Conservation (phyloP, 2,329 filamentous ascomycete species). For the Acrodontium crateriforme region DNA sequence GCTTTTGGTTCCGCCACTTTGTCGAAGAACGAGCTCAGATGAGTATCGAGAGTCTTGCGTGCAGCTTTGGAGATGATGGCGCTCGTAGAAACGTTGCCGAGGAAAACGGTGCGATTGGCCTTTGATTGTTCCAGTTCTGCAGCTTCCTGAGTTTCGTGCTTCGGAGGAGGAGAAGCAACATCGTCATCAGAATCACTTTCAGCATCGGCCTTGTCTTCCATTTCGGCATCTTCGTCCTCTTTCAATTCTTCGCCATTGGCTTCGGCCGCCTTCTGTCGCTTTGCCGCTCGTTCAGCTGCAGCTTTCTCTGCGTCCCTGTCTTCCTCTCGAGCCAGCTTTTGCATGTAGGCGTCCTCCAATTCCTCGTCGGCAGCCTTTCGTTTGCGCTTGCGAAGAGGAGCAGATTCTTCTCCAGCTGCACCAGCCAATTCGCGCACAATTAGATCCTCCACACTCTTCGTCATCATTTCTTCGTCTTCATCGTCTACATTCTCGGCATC, state of each 20-base stretch:
- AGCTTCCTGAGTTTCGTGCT: slow-evolving; percentile 35
- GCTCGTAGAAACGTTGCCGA: slow-evolving; percentile 75
- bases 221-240: slow-evolving; percentile 13
- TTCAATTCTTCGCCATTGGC: slow-evolving; percentile 10
- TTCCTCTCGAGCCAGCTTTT: slow-evolving; percentile 42
- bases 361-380: slow-evolving; percentile 40
- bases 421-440: slow-evolving; percentile 10
- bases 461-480: slow-evolving; percentile 5
- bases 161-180: slow-evolving; percentile 42
- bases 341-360: slow-evolving; percentile 56
- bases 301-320: slow-evolving; percentile 15
- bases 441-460: slow-evolving; percentile 7
- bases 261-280: slow-evolving; percentile 16
- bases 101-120: slow-evolving; percentile 77
- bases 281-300: slow-evolving; percentile 16
- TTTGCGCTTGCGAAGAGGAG: slow-evolving; percentile 41
- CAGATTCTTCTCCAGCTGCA: slow-evolving; percentile 11
- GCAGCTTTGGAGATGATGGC: slow-evolving; percentile 71
- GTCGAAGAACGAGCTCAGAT: slow-evolving; percentile 63
- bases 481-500: slow-evolving; percentile 19
- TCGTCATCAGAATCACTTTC: slow-evolving; percentile 26
- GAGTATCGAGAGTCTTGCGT: slow-evolving; percentile 62
- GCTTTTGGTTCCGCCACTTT: slow-evolving; percentile 33
- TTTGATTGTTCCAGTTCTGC: slow-evolving; percentile 58
- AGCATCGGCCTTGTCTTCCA: slow-evolving; percentile 11